phyloP scores from a whole-genome alignment of 345 rosid species.

The Syzygium aqueum region DNA sequence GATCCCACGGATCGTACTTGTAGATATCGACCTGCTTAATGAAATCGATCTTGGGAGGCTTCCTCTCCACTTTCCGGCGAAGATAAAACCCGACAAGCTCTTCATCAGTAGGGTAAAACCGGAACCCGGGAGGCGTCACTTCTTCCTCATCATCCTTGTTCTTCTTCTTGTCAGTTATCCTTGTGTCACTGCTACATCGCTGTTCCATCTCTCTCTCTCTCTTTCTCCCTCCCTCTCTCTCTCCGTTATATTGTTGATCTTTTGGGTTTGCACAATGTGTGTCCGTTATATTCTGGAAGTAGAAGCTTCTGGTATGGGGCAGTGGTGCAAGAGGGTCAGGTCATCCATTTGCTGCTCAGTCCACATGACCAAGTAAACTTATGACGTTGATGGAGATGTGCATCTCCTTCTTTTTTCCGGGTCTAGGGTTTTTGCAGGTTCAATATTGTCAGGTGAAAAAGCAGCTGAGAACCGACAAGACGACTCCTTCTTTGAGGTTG shows the following conservation, averaged over 20 bases:
- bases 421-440: not conserved
- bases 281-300: not conserved
- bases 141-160: slow-evolving; percentile 9
- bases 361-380: not conserved
- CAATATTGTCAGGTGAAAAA: not conserved
- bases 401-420: not conserved
- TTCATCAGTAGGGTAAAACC: slow-evolving; percentile 43
- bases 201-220: not conserved
- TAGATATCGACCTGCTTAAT: slow-evolving; percentile 40
- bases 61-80: slow-evolving; percentile 26
- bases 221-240: not conserved
- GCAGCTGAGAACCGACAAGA: not conserved
- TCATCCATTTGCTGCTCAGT: not conserved
- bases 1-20: slow-evolving; percentile 45
- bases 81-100: slow-evolving; percentile 41
- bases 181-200: not conserved
- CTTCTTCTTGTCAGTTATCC: not conserved
- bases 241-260: not conserved
- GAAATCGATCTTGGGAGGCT: slow-evolving; percentile 17
- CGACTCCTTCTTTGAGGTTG: not conserved
- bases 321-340: not conserved
- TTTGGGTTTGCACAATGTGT: not conserved
- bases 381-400: not conserved
- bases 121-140: slow-evolving; percentile 29
- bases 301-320: not conserved